Percentiles rank a stretch among this genome's conserved stretches.
Evolutionary conservation across 495 filamentous ascomycete species (phyloP).

Genomic region (Penicillium bialowiezense): DNA sequence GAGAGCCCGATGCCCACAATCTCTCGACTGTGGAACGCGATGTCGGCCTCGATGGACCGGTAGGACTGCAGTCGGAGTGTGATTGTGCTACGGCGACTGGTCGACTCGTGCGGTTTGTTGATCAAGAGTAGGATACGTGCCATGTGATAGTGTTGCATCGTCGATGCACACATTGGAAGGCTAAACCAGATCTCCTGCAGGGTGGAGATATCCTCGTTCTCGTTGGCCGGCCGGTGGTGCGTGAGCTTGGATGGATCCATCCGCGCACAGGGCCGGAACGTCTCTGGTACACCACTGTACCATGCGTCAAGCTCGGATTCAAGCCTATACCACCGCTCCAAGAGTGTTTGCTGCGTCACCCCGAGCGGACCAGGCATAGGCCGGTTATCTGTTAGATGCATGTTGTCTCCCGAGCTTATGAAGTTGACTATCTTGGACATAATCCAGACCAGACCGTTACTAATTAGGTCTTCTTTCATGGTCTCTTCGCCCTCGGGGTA

Average conservation of each 20-base stretch:
- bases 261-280: constrained; percentile 53
- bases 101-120: constrained; percentile 60
- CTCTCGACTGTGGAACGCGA: constrained; percentile 54
- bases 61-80: constrained; percentile 51
- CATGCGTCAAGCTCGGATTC: constrained; percentile 57
- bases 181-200: constrained; percentile 63
- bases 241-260: constrained; percentile 24
- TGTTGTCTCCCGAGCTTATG: constrained; percentile 51
- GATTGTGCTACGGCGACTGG: constrained; percentile 47
- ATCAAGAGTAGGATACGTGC: constrained; percentile 59
- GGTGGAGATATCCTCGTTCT: constrained; percentile 29
- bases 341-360: constrained; percentile 49
- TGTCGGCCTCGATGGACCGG: constrained; percentile 51
- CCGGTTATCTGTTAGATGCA: constrained; percentile 33
- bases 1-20: constrained; percentile 56
- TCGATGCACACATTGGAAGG: constrained; percentile 59
- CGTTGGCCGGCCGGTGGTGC: constrained; percentile 17
- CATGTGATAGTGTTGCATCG: constrained; percentile 67
- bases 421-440: constrained; percentile 61
- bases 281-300: constrained; percentile 56
- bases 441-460: constrained; percentile 63
- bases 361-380: constrained; percentile 42
- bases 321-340: constrained; percentile 56
- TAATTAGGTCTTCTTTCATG: constrained; percentile 61
- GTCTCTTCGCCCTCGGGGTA: constrained; percentile 46